Conservation (phyloP, 2,329 filamentous ascomycete species). For the Colletotrichum scovillei region DNA sequence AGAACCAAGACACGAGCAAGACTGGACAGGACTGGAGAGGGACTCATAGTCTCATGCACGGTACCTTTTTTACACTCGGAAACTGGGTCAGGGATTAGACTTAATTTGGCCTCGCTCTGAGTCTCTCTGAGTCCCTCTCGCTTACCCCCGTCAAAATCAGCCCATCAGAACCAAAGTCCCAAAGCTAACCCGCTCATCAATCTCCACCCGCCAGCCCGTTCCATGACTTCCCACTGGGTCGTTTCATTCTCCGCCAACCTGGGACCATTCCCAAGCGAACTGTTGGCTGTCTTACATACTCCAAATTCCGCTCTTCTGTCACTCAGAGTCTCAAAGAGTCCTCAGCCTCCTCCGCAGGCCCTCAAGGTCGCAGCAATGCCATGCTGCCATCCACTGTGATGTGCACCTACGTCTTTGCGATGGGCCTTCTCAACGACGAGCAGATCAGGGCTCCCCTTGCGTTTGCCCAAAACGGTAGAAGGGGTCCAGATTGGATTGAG, state of each 20-base stretch:
- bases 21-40: not conserved
- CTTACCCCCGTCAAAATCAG: slow-evolving; percentile 30
- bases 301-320: slow-evolving; percentile 15
- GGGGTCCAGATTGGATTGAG: slow-evolving; percentile 7
- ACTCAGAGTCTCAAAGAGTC: slow-evolving; percentile 9
- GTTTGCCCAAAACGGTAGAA: not conserved
- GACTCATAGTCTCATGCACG: slow-evolving; percentile 25
- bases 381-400: slow-evolving; percentile 8
- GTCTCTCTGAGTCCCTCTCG: slow-evolving; percentile 4
- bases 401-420: not conserved
- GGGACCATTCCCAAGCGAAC: slow-evolving; percentile 1
- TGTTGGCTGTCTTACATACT: not conserved
- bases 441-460: not conserved
- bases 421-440: not conserved
- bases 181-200: slow-evolving; percentile 4
- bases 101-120: slow-evolving; percentile 25
- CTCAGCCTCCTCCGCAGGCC: slow-evolving; percentile 18
- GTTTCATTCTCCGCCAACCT: slow-evolving; percentile 27
- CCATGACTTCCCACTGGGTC: slow-evolving; percentile 17
- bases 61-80: slow-evolving; percentile 25
- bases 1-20: not conserved
- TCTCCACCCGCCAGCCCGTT: slow-evolving; percentile 19
- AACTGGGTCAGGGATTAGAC: not conserved
- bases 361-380: slow-evolving; percentile 23
- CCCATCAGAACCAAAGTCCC: slow-evolving; percentile 34